phyloP scores from a whole-genome alignment of 2,329 filamentous ascomycete species.

The Neobulgaria alba region DNA sequence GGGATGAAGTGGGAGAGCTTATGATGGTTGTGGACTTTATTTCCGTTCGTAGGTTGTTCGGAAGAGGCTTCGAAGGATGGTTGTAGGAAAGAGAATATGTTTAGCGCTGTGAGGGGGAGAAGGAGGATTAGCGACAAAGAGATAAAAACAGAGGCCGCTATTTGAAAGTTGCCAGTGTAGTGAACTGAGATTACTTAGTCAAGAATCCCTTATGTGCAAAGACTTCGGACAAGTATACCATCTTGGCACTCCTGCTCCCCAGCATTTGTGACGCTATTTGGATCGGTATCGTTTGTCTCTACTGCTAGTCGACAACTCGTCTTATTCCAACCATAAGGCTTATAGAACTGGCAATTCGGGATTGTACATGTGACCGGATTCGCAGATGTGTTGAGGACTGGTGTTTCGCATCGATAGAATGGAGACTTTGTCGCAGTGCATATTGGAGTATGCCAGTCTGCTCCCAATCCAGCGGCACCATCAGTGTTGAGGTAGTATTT shows the following conservation, averaged over 20 bases:
- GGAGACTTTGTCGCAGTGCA: slow-evolving; percentile 1
- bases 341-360: slow-evolving; percentile 2
- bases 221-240: too few species aligned
- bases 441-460: slow-evolving; percentile 1
- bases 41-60: background rate
- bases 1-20: slow-evolving; percentile 1
- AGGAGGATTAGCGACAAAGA: slow-evolving; percentile 1
- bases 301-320: slow-evolving; percentile 8
- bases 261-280: too few species aligned
- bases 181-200: slow-evolving; percentile 4
- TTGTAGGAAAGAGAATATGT: background rate
- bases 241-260: too few species aligned
- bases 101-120: background rate
- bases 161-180: slow-evolving; percentile 6
- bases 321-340: slow-evolving; percentile 2
- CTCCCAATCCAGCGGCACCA: background rate
- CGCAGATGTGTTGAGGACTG: background rate
- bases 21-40: background rate
- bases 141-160: slow-evolving; percentile 3
- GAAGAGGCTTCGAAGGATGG: background rate
- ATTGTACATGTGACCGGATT: background rate
- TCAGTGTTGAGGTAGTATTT: slow-evolving; percentile 2
- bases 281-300: too few species aligned
- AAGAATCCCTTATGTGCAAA: too few species aligned
- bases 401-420: slow-evolving; percentile 4